A percentile compares a stretch with the other conserved stretches of the same genome.
These are phyloP conservation scores for Moesziomyces parantarcticus DNA, from an alignment of 1,284 basidiomycete species.

Conservation along the genomic window DNA sequence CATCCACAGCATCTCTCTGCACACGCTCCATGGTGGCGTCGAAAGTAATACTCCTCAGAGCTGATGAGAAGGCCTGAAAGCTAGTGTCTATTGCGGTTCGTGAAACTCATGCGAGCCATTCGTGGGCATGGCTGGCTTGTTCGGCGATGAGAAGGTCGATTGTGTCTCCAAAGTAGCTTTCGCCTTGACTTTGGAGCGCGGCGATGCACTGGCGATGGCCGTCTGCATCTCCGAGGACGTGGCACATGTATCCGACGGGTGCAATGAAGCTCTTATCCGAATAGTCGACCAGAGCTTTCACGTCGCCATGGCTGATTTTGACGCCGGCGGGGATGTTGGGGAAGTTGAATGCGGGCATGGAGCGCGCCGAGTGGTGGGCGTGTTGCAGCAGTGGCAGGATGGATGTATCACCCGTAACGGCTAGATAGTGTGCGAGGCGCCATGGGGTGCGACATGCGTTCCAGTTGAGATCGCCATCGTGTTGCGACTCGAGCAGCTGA, in stretches of 20 bases:
- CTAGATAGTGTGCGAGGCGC: constrained; percentile 61
- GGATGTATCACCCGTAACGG: constrained; percentile 44
- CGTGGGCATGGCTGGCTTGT: constrained; percentile 46
- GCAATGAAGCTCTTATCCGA: constrained; percentile 62
- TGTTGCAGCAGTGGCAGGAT: constrained; percentile 55
- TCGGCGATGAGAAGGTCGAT: constrained; percentile 61
- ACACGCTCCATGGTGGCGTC: background rate
- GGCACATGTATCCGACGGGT: constrained; percentile 53
- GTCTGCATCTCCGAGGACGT: constrained; percentile 45
- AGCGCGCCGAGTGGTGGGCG: constrained; percentile 34
- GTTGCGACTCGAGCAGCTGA: constrained; percentile 53
- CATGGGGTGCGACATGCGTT: constrained; percentile 63
- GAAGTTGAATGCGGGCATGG: constrained; percentile 19
- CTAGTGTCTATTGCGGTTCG: constrained; percentile 1
- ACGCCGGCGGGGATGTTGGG: constrained; percentile 58
- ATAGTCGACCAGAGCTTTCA: constrained; percentile 52
- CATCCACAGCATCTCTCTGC: too few relatives aligned
- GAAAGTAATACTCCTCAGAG: too few relatives aligned
- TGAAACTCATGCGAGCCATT: constrained; percentile 29
- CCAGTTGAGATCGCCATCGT: constrained; percentile 60
- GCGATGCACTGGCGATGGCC: constrained; percentile 39
- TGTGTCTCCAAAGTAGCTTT: constrained; percentile 60
- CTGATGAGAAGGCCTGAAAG: background rate
- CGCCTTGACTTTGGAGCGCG: constrained; percentile 39
- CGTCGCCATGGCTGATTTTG: constrained; percentile 17